Conservation (phyloP, 768 basidiomycete genomes). For the Mycena capillaripes region DNA sequence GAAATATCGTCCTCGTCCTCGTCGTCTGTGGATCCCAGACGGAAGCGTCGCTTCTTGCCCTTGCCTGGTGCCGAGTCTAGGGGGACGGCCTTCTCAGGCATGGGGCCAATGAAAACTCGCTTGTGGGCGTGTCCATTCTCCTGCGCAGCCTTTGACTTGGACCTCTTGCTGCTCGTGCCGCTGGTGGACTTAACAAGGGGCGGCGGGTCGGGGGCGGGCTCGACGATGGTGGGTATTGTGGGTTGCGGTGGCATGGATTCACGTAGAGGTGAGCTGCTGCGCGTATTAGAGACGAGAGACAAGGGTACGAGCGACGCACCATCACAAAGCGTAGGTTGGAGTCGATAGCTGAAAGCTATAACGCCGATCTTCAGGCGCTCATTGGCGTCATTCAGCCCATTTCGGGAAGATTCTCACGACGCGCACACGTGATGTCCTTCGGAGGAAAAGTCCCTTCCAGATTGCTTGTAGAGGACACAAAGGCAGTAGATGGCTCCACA, state of each 20-base stretch:
- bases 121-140: constrained; percentile 48
- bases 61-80: constrained; percentile 47
- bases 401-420: background rate
- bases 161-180: constrained; percentile 4
- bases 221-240: constrained; percentile 27
- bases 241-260: constrained; percentile 2
- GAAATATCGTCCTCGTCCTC: constrained; percentile 56
- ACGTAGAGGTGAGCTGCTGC: background rate
- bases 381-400: no score
- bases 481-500: no score
- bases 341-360: no score
- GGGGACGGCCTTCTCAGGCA: constrained; percentile 73
- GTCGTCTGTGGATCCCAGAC: constrained; percentile 44
- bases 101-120: constrained; percentile 82
- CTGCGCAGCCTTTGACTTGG: background rate
- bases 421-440: background rate
- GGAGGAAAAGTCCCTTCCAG: background rate
- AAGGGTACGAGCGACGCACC: background rate
- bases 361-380: no score
- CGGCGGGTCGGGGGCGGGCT: constrained; percentile 12
- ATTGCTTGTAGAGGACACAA: no score
- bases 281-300: background rate
- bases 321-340: background rate
- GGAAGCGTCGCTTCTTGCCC: constrained; percentile 44
- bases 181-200: constrained; percentile 10